Evolutionary conservation across 2,329 filamentous ascomycete genomes (phyloP), one percentile per base, ranked within the genome.

Genomic region (Neofusicoccum kwambonambiense): DNA sequence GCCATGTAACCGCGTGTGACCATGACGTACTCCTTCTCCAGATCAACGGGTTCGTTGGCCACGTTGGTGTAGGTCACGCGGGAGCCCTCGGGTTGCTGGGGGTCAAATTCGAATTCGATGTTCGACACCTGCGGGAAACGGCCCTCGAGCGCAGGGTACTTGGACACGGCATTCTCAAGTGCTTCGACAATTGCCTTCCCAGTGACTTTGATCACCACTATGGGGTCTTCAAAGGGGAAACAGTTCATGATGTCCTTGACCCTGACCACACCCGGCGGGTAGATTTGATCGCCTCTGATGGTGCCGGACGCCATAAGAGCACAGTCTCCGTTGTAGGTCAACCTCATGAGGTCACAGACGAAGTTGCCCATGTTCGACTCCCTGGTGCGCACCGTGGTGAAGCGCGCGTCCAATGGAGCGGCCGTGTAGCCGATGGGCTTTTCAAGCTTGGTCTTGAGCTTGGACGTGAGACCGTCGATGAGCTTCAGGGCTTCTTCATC

Each of bases 311-410:
- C 92, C 88, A 96, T 95, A 67, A 96, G 83, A 35, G 88, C 86
- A 73, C 92, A 96, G 70, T 97, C 93, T 0, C 91, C 88, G 4
- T 83, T 79, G 74, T 97, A 92, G 73, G 96, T 90, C 67, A 87
- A 87, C 7, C 92, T 86, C 92, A 97, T 96, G 27, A 97, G 84
- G 74, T 97, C 93, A 77, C 91, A 95, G 3, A 96, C 90, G 75
- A 96, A 96, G 77, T 97, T 97, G 1, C 90, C 92, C 13, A 96
- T 80, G 72, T 97, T 97, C 63, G 90, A 92, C 77, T 97, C 93
- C 51, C 81, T 83, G 19, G 86, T 81, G 11, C 93, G 84, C 0
- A 96, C 91, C 0, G 92, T 96, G 15, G 87, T 90, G 76, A 97
- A 97, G 2, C 93, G 89, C 1, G 90, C 91, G 74, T 97, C 93